phyloP scores from a whole-genome alignment of 768 basidiomycete genomes.

The Rhizopogon sp. region DNA sequence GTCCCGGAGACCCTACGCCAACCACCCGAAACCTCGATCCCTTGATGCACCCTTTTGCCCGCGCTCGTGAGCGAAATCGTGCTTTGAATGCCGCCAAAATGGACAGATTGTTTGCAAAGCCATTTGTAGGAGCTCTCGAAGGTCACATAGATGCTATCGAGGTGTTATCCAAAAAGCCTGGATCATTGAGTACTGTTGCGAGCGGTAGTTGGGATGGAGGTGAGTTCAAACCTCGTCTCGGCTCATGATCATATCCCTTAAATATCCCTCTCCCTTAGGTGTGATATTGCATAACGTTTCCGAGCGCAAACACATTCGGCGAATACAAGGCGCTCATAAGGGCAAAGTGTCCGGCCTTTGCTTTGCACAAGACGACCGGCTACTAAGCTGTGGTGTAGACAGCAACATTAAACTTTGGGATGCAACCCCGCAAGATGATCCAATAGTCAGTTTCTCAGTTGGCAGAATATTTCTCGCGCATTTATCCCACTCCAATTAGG shows the following conservation, averaged over 20 bases:
- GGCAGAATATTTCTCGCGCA: neutral
- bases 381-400: conserved; percentile 82
- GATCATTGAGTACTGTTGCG: conserved; percentile 71
- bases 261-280: conserved; percentile 38
- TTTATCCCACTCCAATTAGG: conserved; percentile 14
- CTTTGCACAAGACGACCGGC: conserved; percentile 57
- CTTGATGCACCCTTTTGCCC: conserved; percentile 91
- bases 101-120: conserved; percentile 97
- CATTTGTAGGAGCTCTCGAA: conserved; percentile 84
- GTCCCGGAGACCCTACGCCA: conserved; percentile 82
- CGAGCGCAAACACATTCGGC: conserved; percentile 46
- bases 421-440: conserved; percentile 31
- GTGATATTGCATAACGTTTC: conserved; percentile 83
- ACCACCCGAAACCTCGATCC: conserved; percentile 91
- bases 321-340: conserved; percentile 70
- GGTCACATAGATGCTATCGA: conserved; percentile 97
- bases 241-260: neutral
- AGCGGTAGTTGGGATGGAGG: conserved; percentile 97
- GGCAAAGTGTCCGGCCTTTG: conserved; percentile 82
- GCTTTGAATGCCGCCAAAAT: conserved; percentile 96
- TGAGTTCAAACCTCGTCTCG: conserved; percentile 33
- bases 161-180: conserved; percentile 66
- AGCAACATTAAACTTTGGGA: conserved; percentile 82
- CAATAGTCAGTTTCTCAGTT: conserved; percentile 28
- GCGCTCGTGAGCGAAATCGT: conserved; percentile 87